Evolutionary conservation across 1,284 basidiomycete genomes (phyloP).

Genomic region (Papiliotrema laurentii): DNA sequence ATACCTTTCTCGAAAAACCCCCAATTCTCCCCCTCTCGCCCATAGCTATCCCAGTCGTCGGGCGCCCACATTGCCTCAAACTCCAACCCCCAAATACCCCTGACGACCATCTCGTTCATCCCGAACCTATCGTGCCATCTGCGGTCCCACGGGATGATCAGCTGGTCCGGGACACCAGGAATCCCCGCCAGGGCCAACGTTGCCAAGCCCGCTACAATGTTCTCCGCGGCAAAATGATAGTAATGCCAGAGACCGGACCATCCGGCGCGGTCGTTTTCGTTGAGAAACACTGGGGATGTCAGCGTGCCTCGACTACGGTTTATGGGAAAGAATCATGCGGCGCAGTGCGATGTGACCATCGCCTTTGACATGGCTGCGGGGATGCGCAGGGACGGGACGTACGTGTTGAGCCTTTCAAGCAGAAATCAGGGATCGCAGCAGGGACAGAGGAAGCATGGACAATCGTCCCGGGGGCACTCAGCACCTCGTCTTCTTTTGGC

Average conservation of each 20-base stretch:
- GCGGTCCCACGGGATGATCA: constrained; percentile 21
- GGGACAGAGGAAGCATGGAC: background rate
- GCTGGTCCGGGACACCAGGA: constrained; percentile 8
- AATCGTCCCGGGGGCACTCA: background rate
- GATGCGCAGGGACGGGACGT: background rate
- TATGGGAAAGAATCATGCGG: no score
- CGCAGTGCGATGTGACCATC: no score
- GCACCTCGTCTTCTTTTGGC: background rate
- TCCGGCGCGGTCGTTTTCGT: constrained; percentile 15
- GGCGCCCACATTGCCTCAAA: constrained; percentile 12
- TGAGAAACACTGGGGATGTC: constrained; percentile 17
- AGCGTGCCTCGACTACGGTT: no score
- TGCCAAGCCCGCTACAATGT: constrained; percentile 15
- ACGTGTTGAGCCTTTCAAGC: background rate
- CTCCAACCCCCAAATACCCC: constrained; percentile 7
- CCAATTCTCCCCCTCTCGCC: constrained; percentile 5
- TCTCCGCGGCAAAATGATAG: constrained; percentile 23
- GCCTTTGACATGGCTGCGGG: no score
- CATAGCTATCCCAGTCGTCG: constrained; percentile 9
- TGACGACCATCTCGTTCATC: constrained; percentile 17
- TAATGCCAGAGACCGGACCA: constrained; percentile 17
- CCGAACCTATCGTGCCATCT: constrained; percentile 21
- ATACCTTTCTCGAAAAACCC: constrained; percentile 18
- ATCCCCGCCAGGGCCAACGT: constrained; percentile 10
- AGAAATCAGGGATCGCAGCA: background rate